These are phyloP conservation scores for Glonium stellatum DNA, from an alignment of 495 filamentous ascomycete species.

Conservation along the genomic window DNA sequence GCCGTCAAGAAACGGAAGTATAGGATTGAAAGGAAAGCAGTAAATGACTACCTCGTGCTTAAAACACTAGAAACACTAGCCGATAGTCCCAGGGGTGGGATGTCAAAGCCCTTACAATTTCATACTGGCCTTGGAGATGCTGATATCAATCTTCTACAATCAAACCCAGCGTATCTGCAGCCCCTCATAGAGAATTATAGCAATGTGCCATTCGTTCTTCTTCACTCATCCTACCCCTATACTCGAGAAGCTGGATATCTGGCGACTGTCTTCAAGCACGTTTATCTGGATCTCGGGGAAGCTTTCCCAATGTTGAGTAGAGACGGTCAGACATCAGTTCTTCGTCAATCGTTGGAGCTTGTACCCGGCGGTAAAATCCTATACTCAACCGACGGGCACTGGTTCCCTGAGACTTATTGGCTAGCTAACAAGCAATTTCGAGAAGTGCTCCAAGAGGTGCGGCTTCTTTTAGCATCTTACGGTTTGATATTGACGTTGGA, in stretches of 20 bases:
- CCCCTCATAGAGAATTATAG: slow-evolving; percentile 62
- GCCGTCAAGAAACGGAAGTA: slow-evolving; percentile 35
- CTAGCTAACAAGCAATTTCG: slow-evolving; percentile 73
- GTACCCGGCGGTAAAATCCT: slow-evolving; percentile 69
- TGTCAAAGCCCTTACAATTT: slow-evolving; percentile 70
- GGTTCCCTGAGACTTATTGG: slow-evolving; percentile 76
- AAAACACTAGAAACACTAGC: slow-evolving; percentile 40
- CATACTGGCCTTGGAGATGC: slow-evolving; percentile 84
- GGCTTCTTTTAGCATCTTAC: neutral
- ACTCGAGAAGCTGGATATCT: slow-evolving; percentile 78
- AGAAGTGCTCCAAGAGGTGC: slow-evolving; percentile 60
- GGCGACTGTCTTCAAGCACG: slow-evolving; percentile 70
- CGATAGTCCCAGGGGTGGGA: slow-evolving; percentile 26
- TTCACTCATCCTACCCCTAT: slow-evolving; percentile 82
- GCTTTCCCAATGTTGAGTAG: slow-evolving; percentile 78
- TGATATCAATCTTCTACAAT: slow-evolving; percentile 61
- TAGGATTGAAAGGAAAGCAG: slow-evolving; percentile 53
- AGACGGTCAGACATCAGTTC: slow-evolving; percentile 66
- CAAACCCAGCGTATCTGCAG: slow-evolving; percentile 75
- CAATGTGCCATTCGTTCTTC: slow-evolving; percentile 65
- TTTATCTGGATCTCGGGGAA: slow-evolving; percentile 79
- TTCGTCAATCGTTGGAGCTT: slow-evolving; percentile 70
- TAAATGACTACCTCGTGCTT: slow-evolving; percentile 63
- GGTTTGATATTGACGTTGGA: too few relatives aligned
- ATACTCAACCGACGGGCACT: slow-evolving; percentile 82